Base-by-base conservation (phyloP, 2,329 filamentous ascomycete species). In the Arthrobotrys megalospora region DNA sequence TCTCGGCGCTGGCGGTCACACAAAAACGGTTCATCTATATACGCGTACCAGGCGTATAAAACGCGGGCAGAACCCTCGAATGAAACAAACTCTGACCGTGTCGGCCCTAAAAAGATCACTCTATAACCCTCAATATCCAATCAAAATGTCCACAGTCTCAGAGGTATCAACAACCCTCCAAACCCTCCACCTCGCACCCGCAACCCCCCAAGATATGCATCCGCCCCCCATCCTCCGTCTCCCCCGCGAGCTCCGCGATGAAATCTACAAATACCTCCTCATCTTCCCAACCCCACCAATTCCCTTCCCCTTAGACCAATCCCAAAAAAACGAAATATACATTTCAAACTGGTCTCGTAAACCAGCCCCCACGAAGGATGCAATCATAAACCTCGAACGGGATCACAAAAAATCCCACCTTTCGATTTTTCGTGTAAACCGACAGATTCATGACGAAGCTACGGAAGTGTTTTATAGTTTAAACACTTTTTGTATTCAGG, bases 231-330 rank as follows among this genome's bases (percentile, higher is more conserved):
- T 62, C 32, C 55, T 62, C 32, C 34, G 19, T 14, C 16, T 62
- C 7, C 28, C 55, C n/a, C 55, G 55, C 32, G 55, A 62, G 19
- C 36, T 62, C 32, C 55, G 55, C 34, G 55, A 62, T 21, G 55
- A 62, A 43, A 41, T 62, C 6, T 62, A 62, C 32, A 28, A 34
- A 5, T 16, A 38, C 55, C 55, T 62, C 6, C n/a, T 62, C 14
- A 21, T 62, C 2, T 5, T 19, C 11, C 1, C 14, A 14, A 6
- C 14, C 4, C 28, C 28, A n/a, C 32, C 6, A 43, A 28, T 28
- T 5, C 24, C 36, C 6, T 11, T 12, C 36, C 45, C 45, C 1
- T 2, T 48, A 3, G n/a, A 48, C 45, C 5, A 1, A 12, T 16
- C 19, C 7, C 7, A 48, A 7, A 48, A 48, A 7, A 2, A 38